Evolutionary conservation across 371 early-diverging fungal species (phyloP), one percentile per base, ranked within the genome.

Genomic region (Mortierella sp.): DNA sequence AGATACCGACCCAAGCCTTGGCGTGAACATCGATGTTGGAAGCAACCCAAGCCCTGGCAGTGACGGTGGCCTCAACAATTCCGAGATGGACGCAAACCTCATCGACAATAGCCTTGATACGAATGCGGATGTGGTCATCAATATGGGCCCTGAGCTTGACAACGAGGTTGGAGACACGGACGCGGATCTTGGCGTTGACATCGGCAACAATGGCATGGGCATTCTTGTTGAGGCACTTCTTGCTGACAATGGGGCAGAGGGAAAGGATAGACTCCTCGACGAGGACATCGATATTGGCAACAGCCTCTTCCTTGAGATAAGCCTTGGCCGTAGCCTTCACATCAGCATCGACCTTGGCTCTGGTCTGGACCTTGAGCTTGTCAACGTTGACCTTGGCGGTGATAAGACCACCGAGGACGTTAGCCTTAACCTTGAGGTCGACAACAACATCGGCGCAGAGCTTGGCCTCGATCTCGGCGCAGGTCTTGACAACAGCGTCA

Each of bases 361-460:
- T 72, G 53, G 26, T 67, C 50, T 64, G 24, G 31, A 75, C 2
- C 40, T 28, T 50, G 61, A 55, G 48, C 21, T 57, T 8, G 31
- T 16, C 19, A 48, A 75, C 34, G 16, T 37, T 31, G 31, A 37
- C 50, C 44, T 70, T 57, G 59, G 72, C 48, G 50, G 72, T 71
- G 64, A 71, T 37, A 46, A 76, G 46, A 37, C 71, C 71, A 53
- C 78, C 78, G 69, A 64, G 69, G 46, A 73, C 55, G 10, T 67
- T 43, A 13, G 78, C 73, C 9, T 72, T 26, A 44, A 50, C 78
- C 11, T 67, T 5, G 24, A 73, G 43, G 9, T 78, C 55, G 55
- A 78, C 53, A 43, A 67, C 43, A 37, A 78, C 44, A 73, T 78
- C 78, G n/a, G 67, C 67, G 69, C 78, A 78, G 34, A 67, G 21